A percentile compares a stretch with the other conserved stretches of the same genome.
These are phyloP conservation scores for Nicotiana paniculata DNA, from an alignment of 257 asterid species.

Conservation along the genomic window DNA sequence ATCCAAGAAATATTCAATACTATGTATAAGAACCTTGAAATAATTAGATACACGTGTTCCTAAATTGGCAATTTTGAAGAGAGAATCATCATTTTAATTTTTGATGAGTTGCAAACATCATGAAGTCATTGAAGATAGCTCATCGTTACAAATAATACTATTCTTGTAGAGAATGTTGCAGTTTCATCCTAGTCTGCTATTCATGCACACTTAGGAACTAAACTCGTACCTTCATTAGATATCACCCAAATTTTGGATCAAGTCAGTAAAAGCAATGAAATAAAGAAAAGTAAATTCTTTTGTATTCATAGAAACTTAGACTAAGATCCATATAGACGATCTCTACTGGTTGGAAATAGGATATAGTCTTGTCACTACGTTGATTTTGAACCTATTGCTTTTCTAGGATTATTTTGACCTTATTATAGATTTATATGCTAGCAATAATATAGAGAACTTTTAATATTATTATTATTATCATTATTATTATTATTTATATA, in stretches of 20 bases:
- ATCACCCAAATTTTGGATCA: background rate
- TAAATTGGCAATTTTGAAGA: background rate
- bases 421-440: too few species aligned
- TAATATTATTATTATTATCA: too few species aligned
- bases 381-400: too few species aligned
- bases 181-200: background rate
- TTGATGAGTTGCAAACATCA: background rate
- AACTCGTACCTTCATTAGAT: background rate
- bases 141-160: background rate
- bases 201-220: background rate
- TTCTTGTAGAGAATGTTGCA: background rate
- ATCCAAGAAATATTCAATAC: background rate
- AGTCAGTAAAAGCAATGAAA: background rate
- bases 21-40: background rate
- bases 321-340: too few species aligned
- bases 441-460: too few species aligned
- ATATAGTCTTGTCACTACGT: too few species aligned
- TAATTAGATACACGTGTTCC: background rate
- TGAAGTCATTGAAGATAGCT: background rate
- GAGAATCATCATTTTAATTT: background rate
- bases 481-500: too few species aligned
- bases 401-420: too few species aligned
- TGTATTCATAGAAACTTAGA: too few species aligned
- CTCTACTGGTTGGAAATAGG: too few species aligned
- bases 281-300: background rate